phyloP scores from a whole-genome alignment of 495 filamentous ascomycete species.

The Penicillium herquei region DNA sequence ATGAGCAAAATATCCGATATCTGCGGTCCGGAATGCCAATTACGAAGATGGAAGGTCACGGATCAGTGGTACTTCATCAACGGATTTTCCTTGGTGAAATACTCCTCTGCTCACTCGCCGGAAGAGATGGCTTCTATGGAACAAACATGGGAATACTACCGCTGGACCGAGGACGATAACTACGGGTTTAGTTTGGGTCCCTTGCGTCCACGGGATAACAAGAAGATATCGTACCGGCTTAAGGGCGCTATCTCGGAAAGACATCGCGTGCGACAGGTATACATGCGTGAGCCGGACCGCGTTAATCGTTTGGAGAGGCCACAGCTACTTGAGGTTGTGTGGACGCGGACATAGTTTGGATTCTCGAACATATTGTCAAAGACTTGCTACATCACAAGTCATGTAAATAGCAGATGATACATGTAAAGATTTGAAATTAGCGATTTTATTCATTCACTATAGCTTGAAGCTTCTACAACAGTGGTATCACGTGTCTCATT shows the following conservation, averaged over 20 bases:
- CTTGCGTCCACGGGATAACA: conserved; percentile 10
- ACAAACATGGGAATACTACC: conserved; percentile 20
- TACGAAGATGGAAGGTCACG: conserved; percentile 46
- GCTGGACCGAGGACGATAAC: conserved; percentile 9
- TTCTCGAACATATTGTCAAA: too few relatives aligned
- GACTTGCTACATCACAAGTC: too few relatives aligned
- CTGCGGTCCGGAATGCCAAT: conserved; percentile 46
- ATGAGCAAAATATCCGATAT: conserved; percentile 28
- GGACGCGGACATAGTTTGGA: not conserved
- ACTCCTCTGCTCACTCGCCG: conserved; percentile 13
- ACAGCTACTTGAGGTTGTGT: not conserved
- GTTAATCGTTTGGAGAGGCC: not conserved
- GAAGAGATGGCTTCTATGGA: conserved; percentile 15
- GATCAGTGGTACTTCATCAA: conserved; percentile 46
- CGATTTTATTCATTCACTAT: too few relatives aligned
- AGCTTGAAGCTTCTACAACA: too few relatives aligned
- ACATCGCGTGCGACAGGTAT: not conserved
- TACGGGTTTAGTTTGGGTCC: conserved; percentile 12
- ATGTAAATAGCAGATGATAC: too few relatives aligned
- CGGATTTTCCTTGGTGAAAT: conserved; percentile 39
- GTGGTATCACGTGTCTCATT: too few relatives aligned
- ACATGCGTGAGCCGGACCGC: not conserved
- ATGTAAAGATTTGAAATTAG: too few relatives aligned
- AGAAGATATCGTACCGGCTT: not conserved
- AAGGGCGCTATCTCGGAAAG: not conserved